These are phyloP conservation scores for Paspalum vaginatum DNA, from an alignment of 176 grass and related monocot species.

Conservation along the genomic window DNA sequence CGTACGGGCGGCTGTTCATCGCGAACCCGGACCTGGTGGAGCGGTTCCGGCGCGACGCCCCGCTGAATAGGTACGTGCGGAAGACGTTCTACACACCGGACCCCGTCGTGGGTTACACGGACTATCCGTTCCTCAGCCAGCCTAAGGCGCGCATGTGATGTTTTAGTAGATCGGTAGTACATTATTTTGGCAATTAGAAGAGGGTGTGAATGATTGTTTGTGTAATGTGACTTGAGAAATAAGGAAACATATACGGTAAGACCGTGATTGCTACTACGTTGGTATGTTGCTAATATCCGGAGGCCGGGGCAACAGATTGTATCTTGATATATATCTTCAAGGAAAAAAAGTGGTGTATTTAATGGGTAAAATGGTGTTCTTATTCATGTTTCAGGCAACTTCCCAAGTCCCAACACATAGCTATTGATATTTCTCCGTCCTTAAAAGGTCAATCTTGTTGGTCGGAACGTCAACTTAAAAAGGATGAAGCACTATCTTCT, in stretches of 20 bases:
- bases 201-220: background rate
- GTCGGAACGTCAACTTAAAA: too few relatives aligned
- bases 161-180: background rate
- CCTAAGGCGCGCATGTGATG: constrained; percentile 58
- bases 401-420: too few relatives aligned
- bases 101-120: constrained; percentile 87
- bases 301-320: background rate
- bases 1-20: constrained; percentile 85
- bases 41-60: constrained; percentile 58
- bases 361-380: background rate
- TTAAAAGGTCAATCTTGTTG: too few relatives aligned
- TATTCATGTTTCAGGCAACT: background rate
- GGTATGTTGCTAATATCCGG: background rate
- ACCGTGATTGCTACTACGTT: background rate
- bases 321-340: background rate
- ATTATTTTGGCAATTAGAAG: background rate
- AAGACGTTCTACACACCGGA: constrained; percentile 93
- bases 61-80: constrained; percentile 65
- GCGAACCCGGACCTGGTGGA: constrained; percentile 87
- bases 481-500: too few relatives aligned
- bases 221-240: constrained; percentile 20
- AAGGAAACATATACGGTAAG: background rate
- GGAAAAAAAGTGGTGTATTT: background rate
- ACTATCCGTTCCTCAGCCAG: constrained; percentile 76
- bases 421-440: too few relatives aligned